Evolutionary conservation across 306 rosid species (phyloP).

Genomic region (Nissolia schottii): DNA sequence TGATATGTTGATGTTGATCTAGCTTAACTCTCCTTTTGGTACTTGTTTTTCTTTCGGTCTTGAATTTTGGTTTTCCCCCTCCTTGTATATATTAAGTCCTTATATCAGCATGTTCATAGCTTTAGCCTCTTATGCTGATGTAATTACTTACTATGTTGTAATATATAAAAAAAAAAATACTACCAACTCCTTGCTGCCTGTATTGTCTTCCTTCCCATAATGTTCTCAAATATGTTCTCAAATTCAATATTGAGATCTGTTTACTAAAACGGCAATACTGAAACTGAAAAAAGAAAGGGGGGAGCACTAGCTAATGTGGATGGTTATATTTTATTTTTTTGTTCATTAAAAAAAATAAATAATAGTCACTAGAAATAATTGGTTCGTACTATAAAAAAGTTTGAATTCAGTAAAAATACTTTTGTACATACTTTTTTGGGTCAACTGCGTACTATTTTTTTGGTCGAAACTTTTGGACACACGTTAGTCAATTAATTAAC

Average conservation of each 20-base stretch:
- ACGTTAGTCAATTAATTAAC: too few relatives aligned
- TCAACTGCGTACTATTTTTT: too few relatives aligned
- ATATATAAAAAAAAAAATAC: neutral
- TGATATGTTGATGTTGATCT: constrained; percentile 2
- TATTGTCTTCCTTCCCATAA: too few relatives aligned
- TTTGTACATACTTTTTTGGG: too few relatives aligned
- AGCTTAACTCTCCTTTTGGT: neutral
- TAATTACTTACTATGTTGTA: constrained; percentile 9
- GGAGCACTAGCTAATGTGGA: too few relatives aligned
- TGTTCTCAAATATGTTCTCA: neutral
- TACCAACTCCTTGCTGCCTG: neutral
- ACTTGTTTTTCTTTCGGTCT: neutral
- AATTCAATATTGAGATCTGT: neutral
- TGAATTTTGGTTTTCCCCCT: neutral
- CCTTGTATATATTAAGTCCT: neutral
- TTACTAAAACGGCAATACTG: neutral
- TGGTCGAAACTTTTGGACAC: too few relatives aligned
- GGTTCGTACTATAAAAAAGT: too few relatives aligned
- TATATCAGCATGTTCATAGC: constrained; percentile 7
- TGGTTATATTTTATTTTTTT: too few relatives aligned
- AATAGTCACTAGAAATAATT: too few relatives aligned
- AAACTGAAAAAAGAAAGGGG: too few relatives aligned
- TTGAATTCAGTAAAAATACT: too few relatives aligned
- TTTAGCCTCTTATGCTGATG: neutral
- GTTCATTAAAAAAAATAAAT: too few relatives aligned